Conservation (phyloP, 352 stramenopile genomes). For the Aphanomyces euteiches region DNA sequence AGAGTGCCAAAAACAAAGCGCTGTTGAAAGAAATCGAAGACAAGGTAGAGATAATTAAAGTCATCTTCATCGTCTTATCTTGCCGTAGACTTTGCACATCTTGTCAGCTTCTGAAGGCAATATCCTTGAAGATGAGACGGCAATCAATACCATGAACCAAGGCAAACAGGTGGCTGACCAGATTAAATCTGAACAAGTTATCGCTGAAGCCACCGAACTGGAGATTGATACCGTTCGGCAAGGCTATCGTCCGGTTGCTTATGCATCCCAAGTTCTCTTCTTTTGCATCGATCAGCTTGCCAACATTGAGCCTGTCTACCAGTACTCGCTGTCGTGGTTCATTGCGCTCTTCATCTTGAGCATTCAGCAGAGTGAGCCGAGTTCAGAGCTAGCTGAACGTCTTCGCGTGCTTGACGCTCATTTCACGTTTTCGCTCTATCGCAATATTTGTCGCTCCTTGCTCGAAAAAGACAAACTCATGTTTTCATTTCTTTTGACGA, state of each 20-base stretch:
- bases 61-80: not conserved
- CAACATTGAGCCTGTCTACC: constrained; percentile 92
- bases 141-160: constrained; percentile 91
- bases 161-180: constrained; percentile 88
- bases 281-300: constrained; percentile 92
- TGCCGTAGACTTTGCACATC: constrained; percentile 83
- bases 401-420: constrained; percentile 81
- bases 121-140: constrained; percentile 91
- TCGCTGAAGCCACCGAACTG: constrained; percentile 87
- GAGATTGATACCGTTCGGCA: constrained; percentile 88
- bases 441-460: constrained; percentile 90
- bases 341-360: constrained; percentile 89
- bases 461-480: constrained; percentile 93
- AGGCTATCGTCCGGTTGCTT: constrained; percentile 86
- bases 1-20: constrained; percentile 88
- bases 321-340: constrained; percentile 92
- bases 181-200: constrained; percentile 90
- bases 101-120: constrained; percentile 88
- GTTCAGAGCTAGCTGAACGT: constrained; percentile 63
- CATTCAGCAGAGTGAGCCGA: constrained; percentile 82
- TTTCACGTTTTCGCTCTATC: constrained; percentile 91
- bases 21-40: constrained; percentile 93
- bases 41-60: constrained; percentile 40
- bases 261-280: constrained; percentile 90
- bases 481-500: constrained; percentile 88